Conservation (phyloP, 306 rosid species). For the Acmispon strigosus region DNA sequence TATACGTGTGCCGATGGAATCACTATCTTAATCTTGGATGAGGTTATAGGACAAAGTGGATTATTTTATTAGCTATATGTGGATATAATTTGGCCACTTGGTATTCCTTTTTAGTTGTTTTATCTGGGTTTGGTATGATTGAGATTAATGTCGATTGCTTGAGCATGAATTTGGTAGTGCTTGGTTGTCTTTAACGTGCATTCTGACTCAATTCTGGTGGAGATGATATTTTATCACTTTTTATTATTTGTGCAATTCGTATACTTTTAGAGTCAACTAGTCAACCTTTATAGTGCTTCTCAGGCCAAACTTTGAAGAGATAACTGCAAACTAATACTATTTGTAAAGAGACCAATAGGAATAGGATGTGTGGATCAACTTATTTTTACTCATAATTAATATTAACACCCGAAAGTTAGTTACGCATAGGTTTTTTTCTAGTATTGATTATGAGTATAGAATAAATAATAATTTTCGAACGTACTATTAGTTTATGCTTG, state of each 20-base stretch:
- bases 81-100: background rate
- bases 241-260: background rate
- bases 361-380: too few species aligned
- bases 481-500: too few species aligned
- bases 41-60: background rate
- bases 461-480: too few species aligned
- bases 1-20: constrained; percentile 9
- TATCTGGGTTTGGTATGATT: background rate
- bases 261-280: background rate
- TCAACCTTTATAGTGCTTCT: background rate
- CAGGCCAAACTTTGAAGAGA: background rate
- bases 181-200: background rate
- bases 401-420: too few species aligned
- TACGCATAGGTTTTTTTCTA: too few species aligned
- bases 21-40: background rate
- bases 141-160: background rate
- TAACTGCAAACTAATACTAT: too few species aligned
- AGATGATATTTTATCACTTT: background rate
- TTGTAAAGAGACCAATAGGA: too few species aligned
- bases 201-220: too few species aligned
- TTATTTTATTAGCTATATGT: background rate
- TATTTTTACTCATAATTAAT: too few species aligned
- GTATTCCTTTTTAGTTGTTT: background rate
- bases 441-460: too few species aligned
- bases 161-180: background rate